Conservation (phyloP, 2,329 filamentous ascomycete species). For the Ampelomyces quisqualis region DNA sequence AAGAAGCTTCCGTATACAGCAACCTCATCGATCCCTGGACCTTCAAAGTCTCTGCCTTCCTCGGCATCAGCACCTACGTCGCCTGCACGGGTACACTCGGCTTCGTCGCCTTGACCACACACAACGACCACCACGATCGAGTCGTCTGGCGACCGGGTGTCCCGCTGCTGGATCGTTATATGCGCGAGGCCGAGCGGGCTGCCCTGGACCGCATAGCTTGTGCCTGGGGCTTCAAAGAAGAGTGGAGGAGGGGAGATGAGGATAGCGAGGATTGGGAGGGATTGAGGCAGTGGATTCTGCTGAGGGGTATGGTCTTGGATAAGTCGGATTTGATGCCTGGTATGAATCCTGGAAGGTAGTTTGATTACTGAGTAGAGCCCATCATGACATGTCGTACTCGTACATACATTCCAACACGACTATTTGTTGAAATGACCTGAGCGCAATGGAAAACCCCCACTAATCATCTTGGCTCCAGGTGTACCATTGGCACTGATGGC, state of each 20-base stretch:
- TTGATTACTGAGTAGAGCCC: too few species aligned
- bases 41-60: slow-evolving; percentile 77
- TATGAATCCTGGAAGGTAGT: slow-evolving; percentile 59
- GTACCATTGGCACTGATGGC: too few species aligned
- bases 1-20: slow-evolving; percentile 66
- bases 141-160: slow-evolving; percentile 88
- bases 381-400: too few species aligned
- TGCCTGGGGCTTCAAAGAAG: slow-evolving; percentile 88
- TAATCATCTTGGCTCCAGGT: too few species aligned
- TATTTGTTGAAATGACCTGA: too few species aligned
- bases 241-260: slow-evolving; percentile 80
- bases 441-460: too few species aligned
- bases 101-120: slow-evolving; percentile 77
- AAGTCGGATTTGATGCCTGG: slow-evolving; percentile 88
- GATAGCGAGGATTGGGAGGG: slow-evolving; percentile 87
- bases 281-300: slow-evolving; percentile 77
- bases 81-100: slow-evolving; percentile 79
- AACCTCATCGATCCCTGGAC: slow-evolving; percentile 72
- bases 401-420: too few species aligned
- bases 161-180: slow-evolving; percentile 76
- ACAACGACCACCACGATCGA: slow-evolving; percentile 92
- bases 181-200: slow-evolving; percentile 85
- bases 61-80: slow-evolving; percentile 80
- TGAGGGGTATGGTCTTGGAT: slow-evolving; percentile 87
- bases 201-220: slow-evolving; percentile 83